phyloP scores from a whole-genome alignment of 176 grass and related monocot genomes.

The Rhynchospora breviuscula region DNA sequence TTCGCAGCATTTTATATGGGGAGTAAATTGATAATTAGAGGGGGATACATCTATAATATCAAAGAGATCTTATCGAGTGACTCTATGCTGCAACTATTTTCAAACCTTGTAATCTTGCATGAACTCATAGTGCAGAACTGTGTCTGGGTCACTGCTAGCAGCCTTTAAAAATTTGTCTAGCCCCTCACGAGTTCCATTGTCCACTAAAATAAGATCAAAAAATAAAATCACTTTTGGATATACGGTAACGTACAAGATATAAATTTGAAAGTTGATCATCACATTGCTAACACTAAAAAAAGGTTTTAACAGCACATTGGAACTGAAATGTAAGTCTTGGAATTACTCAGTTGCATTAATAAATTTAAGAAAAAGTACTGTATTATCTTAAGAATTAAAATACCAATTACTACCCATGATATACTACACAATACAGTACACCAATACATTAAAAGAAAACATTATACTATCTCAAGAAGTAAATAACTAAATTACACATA shows the following conservation, averaged over 20 bases:
- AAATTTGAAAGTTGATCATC: too few species aligned
- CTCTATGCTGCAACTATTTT: neutral
- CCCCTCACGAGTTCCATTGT: slow-evolving; percentile 89
- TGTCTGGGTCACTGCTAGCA: slow-evolving; percentile 83
- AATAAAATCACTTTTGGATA: neutral
- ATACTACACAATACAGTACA: neutral
- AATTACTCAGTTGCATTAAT: neutral
- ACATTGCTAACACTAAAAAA: too few species aligned
- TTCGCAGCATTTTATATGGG: neutral
- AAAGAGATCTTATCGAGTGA: slow-evolving; percentile 7
- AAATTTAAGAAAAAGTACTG: neutral
- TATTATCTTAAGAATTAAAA: neutral
- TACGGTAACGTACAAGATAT: neutral
- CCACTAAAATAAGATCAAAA: slow-evolving; percentile 44
- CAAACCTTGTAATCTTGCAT: slow-evolving; percentile 99
- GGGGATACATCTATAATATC: slow-evolving; percentile 14
- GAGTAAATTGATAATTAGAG: neutral
- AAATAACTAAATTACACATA: neutral
- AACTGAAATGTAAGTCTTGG: slow-evolving; percentile 1
- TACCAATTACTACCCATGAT: neutral
- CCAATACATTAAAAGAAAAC: neutral
- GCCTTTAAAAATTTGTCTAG: slow-evolving; percentile 90
- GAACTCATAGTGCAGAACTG: slow-evolving; percentile 95
- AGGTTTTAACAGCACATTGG: neutral
- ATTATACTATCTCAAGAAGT: neutral